Evolutionary conservation across 179 eudicot species (phyloP), one percentile per base, ranked within the genome.

Genomic region (Silene coronaria): DNA sequence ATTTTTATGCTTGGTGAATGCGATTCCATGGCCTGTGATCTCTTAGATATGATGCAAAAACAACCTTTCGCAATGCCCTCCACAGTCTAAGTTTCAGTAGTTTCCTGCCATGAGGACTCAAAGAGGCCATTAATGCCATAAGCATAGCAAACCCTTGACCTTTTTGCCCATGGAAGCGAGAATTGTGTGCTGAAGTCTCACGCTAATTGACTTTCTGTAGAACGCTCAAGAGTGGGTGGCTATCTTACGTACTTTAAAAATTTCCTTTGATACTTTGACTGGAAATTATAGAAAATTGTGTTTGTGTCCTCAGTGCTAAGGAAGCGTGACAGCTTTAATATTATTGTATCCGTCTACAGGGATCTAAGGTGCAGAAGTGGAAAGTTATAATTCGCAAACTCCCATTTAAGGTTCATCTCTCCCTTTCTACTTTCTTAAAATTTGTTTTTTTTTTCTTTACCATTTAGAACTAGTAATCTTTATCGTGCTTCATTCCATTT

Each of bases 321-420:
- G 48, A 42, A 42, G 55, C 55, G 42, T 67, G 74, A 71, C 27
- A 62, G 11, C 72, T 22, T 23, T 76, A 30, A 81, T 65, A 9
- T 23, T 34, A 22, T 58, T 70, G 21, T 71, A 68, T 71, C 63
- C 14, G 74, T 27, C 19, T 74, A 81, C 88, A 92, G 97, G 97
- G 97, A 30, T 84, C 96, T 65, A 92, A 91, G 79, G 84, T 88
- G 76, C 96, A 85, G 77, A 92, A 89, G 81, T 91, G 97, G 97
- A 92, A 92, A 79, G 84, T 92, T 73, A 92, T 92, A 69, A 74
- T 88, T 79, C 86, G 93, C 57, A 93, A 93, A 80, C 91, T 93
- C 68, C 96, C 93, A 63, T 93, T 91, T 70, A 86, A 87, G 97
- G 97, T 89, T 61, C 53, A 32, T 71, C 38, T 63, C 45, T 75